phyloP scores from a whole-genome alignment of 2,329 filamentous ascomycete genomes.

The Neopestalotiopsis sp. region DNA sequence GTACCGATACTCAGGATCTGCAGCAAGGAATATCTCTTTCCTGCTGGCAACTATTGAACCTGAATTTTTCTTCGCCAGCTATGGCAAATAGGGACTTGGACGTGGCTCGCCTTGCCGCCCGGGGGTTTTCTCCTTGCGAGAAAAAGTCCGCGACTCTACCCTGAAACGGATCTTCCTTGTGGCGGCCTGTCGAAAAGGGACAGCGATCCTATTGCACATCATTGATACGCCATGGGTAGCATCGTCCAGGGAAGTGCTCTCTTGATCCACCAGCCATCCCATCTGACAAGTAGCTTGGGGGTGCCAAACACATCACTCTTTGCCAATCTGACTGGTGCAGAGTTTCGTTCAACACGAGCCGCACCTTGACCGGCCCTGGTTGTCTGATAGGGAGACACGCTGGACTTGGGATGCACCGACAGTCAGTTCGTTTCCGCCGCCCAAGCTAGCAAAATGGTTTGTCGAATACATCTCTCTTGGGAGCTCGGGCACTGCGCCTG shows the following conservation, averaged over 20 bases:
- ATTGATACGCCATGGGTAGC: not conserved
- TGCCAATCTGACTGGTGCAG: slow-evolving; percentile 2
- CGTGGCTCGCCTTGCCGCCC: slow-evolving; percentile 4
- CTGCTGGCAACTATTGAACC: not conserved
- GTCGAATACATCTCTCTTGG: not conserved
- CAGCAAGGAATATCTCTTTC: not conserved
- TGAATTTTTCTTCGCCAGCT: not conserved
- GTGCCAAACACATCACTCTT: slow-evolving; percentile 1
- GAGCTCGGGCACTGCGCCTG: not conserved
- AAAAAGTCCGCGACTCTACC: not conserved
- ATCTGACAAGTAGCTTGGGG: not conserved
- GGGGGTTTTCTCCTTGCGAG: not conserved
- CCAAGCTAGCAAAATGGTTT: not conserved
- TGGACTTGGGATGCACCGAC: not conserved
- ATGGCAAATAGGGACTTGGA: no score
- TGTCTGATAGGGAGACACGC: not conserved
- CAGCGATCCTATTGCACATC: not conserved
- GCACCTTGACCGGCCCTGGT: not conserved
- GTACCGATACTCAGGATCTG: slow-evolving; percentile 8
- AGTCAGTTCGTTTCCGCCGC: not conserved
- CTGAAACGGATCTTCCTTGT: not conserved
- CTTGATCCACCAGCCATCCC: slow-evolving; percentile 6
- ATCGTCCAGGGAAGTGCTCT: not conserved
- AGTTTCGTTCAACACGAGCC: slow-evolving; percentile 8
- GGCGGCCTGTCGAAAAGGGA: not conserved